Percentiles rank a stretch among this genome's conserved stretches.
Conservation (phyloP, 305 asterid species). For the Fraxinus sp. region DNA sequence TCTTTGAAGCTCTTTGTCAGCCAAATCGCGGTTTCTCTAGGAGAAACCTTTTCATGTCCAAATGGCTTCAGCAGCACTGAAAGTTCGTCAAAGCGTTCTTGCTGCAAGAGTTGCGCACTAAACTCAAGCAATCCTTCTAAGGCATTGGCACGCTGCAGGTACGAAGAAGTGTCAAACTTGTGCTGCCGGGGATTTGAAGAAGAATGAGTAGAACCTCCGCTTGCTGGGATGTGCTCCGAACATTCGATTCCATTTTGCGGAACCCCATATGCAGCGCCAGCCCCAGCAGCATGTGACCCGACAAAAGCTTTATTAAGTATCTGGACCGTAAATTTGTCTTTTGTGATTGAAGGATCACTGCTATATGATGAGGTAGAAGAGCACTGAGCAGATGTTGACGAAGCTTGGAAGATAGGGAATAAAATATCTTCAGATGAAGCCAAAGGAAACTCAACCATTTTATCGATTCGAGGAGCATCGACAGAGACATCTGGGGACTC, state of each 20-base stretch:
- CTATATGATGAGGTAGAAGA: slow-evolving; percentile 51
- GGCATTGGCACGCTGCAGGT: slow-evolving; percentile 91
- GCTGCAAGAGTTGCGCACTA: slow-evolving; percentile 82
- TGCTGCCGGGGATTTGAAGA: slow-evolving; percentile 62
- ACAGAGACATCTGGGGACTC: slow-evolving; percentile 77
- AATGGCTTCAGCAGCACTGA: slow-evolving; percentile 83
- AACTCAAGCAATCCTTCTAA: slow-evolving; percentile 92
- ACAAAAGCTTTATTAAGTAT: slow-evolving; percentile 29
- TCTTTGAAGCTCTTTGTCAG: slow-evolving; percentile 91
- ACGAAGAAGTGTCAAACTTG: slow-evolving; percentile 76
- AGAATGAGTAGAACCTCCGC: slow-evolving; percentile 50
- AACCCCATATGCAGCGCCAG: slow-evolving; percentile 19
- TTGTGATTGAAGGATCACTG: slow-evolving; percentile 52
- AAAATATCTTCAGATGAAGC: slow-evolving; percentile 45
- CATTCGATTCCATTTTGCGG: slow-evolving; percentile 58
- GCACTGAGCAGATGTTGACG: slow-evolving; percentile 54
- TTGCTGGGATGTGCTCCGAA: slow-evolving; percentile 53
- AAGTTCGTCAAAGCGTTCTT: slow-evolving; percentile 83
- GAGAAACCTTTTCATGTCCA: slow-evolving; percentile 87
- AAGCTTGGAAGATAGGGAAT: slow-evolving; percentile 32
- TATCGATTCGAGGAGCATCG: slow-evolving; percentile 85
- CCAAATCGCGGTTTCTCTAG: slow-evolving; percentile 96
- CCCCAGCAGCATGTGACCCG: background rate
- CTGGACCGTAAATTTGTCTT: slow-evolving; percentile 72
- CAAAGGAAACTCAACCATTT: slow-evolving; percentile 73